Evolutionary conservation across 1,284 basidiomycete genomes (phyloP), one percentile per base, ranked within the genome.

Genomic region (Exobasidium cylindrosporum): DNA sequence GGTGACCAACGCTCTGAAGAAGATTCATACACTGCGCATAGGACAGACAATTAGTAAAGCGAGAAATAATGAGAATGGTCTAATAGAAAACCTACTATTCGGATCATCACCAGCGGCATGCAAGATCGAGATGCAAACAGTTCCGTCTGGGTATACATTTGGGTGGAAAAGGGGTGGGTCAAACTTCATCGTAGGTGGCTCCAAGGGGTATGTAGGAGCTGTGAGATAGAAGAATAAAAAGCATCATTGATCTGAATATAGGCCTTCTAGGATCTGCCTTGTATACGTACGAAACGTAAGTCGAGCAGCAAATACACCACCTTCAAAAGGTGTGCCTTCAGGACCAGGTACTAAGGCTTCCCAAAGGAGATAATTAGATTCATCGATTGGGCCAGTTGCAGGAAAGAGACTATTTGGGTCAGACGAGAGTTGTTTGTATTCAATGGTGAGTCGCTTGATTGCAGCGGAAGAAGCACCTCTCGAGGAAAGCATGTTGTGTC

Each of bases 1-100:
- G 96, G 96, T 63, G 91, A 94, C 96, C 96, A 99, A 46, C 96
- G 87, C 80, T 99, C 96, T 28, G 90, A 92, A 0, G 95, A 93
- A 65, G 89, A 87, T 80, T 99, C 96, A 79, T 86, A 86, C 77
- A 79, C 69, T 73, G 57, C 29, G 21, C 3, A 45, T 31, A 26
- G 32, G 21, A 44, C 14, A 32, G 4, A 21, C 32, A 23, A 32
- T n/a, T 11, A n/a, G 17, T 14, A 14, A 29, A 21, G 50, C 21
- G 10, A 17, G 3, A 31, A 26, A 17, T 26, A 5, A 3, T 0
- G 4, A n/a, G 4, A 1, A 35, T 23, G 2, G 11, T 11, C 10
- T 14, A 5, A 30, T 23, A 49, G 1, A 6, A 28, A 0, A 69
- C 69, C 49, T 60, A 73, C 70, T 79, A 66, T 84, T 82, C 23